Base-by-base conservation (phyloP, 345 rosid species). In the Lepidium aucheri region DNA sequence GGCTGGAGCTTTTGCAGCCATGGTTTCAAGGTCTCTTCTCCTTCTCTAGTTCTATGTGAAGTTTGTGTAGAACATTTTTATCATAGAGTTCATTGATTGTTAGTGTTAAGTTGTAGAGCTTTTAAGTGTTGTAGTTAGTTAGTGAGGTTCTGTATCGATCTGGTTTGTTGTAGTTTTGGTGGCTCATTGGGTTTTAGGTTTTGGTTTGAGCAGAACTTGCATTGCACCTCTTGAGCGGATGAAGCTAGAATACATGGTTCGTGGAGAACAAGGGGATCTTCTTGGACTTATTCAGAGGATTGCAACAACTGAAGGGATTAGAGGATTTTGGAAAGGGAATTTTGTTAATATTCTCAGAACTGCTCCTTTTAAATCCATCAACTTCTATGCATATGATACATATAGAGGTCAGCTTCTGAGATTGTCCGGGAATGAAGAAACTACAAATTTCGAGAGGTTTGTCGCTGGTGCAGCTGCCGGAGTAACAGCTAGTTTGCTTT, bases 391-490 rank as follows among this genome's bases (percentile, higher is more conserved):
- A n/a, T 85, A 80, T 44, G 94, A 85, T 73, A 85, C 88, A 0
- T 87, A 85, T 24, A 79, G 94, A 75, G 82, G 85, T 59, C 86
- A 85, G 54, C 75, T 87, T 80, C 82, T 80, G 32, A 78, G 68
- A 35, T 41, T 83, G 6, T 77, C 88, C 1, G 81, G 90, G 53
- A 84, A 84, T 32, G 78, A 81, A 65, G 93, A 81, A 55, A 80
- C 86, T 5, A 83, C 86, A 6, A 83, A 87, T 72, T 81, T 83
- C 72, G 90, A 87, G 75, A 78, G 88, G 77, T 83, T 87, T 57
- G 49, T 87, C 39, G 88, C 90, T 34, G 93, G 93, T 69, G 93
- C 90, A 52, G 94, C 85, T 10, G 94, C 94, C 3, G 90, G 94
- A 67, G 80, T 85, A 26, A 82, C 94, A 10, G 94, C 94, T 34